Evolutionary conservation across 805 yeast genomes (phyloP), one percentile per base, ranked within the genome.

Genomic region (Monosporozyma siamensis): DNA sequence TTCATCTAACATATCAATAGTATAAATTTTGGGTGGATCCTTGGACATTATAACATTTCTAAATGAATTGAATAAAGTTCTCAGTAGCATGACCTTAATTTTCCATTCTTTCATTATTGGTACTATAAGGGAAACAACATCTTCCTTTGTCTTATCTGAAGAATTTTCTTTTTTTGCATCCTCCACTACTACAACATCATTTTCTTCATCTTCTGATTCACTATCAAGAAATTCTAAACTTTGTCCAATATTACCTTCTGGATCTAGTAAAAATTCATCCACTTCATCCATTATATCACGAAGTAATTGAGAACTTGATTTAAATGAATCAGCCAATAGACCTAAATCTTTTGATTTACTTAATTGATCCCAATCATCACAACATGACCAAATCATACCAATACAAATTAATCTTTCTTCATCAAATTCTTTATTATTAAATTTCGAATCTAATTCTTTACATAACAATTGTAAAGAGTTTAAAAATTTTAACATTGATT

Each of bases 331-430:
- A 27, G 71, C 72, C 41, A 82, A 60, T 2, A 78, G 53, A 2
- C 78, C 82, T 14, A 76, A 47, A 39, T 75, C 71, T 0, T 87
- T 87, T 20, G 57, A 61, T 17, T 65, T 62, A 4, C 74, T 51
- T 15, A 74, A 54, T 7, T 61, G 56, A 9, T 61, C 58, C 7
- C 82, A 40, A 0, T 55, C 51, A 43, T 78, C 83, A 56, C 88
- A 80, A 26, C 66, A 58, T n/a, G 76, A 69, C 94, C 94, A 85
- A 4, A 84, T 66, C 54, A 73, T 72, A 12, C 88, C 92, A 17
- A 83, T 74, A 0, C 76, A 66, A 1, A 76, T 61, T 24, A 84
- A 62, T 51, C 89, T 67, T 3, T 63, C 68, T 25, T 65, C 63
- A 4, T 52, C 51, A 11, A 51, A 53, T 3, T 58, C 57, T 3